phyloP scores from a whole-genome alignment of 2,329 filamentous ascomycete species.

The Alternaria sp. region DNA sequence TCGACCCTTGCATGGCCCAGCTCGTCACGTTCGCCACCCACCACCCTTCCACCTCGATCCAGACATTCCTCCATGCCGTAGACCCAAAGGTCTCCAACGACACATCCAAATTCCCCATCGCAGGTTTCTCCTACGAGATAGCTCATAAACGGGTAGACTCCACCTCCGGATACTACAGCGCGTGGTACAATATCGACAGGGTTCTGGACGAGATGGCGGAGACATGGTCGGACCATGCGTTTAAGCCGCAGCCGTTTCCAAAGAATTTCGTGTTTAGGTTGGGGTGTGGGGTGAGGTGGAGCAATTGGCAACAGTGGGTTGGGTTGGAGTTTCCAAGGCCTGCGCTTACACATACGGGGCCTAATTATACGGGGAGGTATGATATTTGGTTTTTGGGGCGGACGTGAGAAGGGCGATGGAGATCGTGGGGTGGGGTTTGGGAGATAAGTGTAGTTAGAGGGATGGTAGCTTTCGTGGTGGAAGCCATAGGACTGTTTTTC shows the following conservation, averaged over 20 bases:
- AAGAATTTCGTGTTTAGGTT: background rate
- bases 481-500: background rate
- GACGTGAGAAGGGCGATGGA: background rate
- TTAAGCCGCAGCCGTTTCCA: background rate
- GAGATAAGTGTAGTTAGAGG: accelerated
- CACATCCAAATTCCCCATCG: background rate
- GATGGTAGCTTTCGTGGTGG: background rate
- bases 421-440: background rate
- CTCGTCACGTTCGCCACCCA: background rate
- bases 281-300: background rate
- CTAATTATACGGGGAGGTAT: background rate
- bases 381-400: background rate
- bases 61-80: background rate
- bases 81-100: background rate
- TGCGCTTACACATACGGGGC: background rate
- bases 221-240: background rate
- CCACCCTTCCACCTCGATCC: background rate
- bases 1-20: background rate
- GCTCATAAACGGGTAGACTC: background rate
- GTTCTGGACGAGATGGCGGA: background rate
- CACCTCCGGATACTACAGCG: background rate
- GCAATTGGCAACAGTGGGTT: background rate
- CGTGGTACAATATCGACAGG: background rate
- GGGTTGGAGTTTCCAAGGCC: background rate
- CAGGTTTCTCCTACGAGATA: background rate